phyloP scores from a whole-genome alignment of 192 early-diverging fungal species.

The Rhizoclosmatium sp. region DNA sequence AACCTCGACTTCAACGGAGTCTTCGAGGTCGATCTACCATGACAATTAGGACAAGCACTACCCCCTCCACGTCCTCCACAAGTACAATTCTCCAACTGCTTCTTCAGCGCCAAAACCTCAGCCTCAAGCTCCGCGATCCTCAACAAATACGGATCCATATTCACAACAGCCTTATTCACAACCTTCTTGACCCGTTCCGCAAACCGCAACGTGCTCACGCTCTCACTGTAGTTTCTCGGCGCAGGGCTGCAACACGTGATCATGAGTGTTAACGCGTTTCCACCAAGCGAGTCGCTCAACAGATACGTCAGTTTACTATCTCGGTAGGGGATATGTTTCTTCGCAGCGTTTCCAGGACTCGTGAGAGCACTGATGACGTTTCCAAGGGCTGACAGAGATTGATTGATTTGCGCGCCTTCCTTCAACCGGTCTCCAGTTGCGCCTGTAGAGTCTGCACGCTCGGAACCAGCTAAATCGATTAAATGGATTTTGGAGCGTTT shows the following conservation, averaged over 20 bases:
- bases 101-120: slow-evolving; percentile 37
- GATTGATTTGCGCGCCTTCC: slow-evolving; percentile 87
- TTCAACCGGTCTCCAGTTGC: slow-evolving; percentile 83
- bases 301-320: slow-evolving; percentile 65
- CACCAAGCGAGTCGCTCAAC: slow-evolving; percentile 60
- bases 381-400: slow-evolving; percentile 76
- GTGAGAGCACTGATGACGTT: slow-evolving; percentile 87
- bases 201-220: slow-evolving; percentile 43
- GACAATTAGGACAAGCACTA: not conserved
- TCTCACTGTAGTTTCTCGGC: slow-evolving; percentile 20
- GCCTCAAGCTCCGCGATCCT: slow-evolving; percentile 47
- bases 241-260: slow-evolving; percentile 27
- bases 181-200: slow-evolving; percentile 56
- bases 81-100: slow-evolving; percentile 38
- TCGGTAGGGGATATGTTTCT: slow-evolving; percentile 52
- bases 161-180: slow-evolving; percentile 47
- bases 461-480: slow-evolving; percentile 87
- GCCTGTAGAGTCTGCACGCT: slow-evolving; percentile 86
- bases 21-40: not conserved
- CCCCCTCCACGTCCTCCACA: slow-evolving; percentile 16
- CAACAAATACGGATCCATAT: slow-evolving; percentile 51
- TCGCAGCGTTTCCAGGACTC: slow-evolving; percentile 38
- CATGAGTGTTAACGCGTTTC: slow-evolving; percentile 61
- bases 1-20: not conserved
- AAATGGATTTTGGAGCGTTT: slow-evolving; percentile 67